These are phyloP conservation scores for Oryza brachyantha DNA, from an alignment of 176 grass and related monocot species.

Conservation along the genomic window DNA sequence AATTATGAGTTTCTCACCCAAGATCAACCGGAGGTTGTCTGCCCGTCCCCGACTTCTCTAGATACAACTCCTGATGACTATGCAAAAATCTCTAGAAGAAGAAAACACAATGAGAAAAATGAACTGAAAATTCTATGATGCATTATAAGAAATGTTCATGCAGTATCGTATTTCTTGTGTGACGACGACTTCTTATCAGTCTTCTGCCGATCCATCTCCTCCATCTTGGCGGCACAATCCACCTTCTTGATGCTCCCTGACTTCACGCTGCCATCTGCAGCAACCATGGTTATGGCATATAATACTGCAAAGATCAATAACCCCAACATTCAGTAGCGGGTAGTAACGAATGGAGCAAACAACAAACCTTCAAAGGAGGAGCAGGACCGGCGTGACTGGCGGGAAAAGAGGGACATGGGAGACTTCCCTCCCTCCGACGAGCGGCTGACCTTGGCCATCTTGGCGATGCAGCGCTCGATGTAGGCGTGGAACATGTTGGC, in stretches of 20 bases:
- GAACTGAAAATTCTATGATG: no score
- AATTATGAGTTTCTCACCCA: no score
- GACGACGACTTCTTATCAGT: conserved; percentile 9
- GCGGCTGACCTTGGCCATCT: conserved; percentile 33
- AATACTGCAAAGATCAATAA: neutral
- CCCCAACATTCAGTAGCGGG: neutral
- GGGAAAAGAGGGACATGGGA: conserved; percentile 53
- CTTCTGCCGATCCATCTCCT: conserved; percentile 27
- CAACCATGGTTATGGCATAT: conserved; percentile 10
- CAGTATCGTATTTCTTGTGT: conserved; percentile 29
- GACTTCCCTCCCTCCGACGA: conserved; percentile 42
- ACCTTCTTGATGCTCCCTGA: conserved; percentile 42
- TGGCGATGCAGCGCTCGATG: conserved; percentile 56
- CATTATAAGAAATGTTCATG: no score
- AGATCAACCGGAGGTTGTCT: no score
- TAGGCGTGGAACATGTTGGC: conserved; percentile 81
- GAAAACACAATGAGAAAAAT: no score
- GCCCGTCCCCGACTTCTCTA: no score
- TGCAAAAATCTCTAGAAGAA: no score
- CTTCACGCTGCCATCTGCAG: conserved; percentile 36
- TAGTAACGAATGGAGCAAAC: neutral
- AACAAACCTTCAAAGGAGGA: conserved; percentile 55
- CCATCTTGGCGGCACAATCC: conserved; percentile 50
- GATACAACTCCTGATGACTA: no score
- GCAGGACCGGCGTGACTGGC: conserved; percentile 42